Conservation (phyloP, 768 basidiomycete genomes). For the Lentinula sp. region DNA sequence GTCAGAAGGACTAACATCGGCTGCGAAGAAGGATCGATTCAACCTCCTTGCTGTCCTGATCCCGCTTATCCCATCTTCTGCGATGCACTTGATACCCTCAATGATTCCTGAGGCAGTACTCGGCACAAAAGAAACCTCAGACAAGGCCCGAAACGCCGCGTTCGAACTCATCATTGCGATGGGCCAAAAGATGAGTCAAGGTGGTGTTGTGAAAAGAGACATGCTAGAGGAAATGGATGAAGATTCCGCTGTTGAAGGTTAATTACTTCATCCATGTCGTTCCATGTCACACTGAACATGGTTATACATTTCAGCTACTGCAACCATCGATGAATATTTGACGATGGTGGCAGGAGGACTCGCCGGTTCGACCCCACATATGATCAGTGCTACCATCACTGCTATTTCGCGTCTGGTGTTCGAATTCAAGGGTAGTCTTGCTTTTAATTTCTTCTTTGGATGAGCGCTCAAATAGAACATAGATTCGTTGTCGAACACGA, state of each 20-base stretch:
- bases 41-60: conserved; percentile 67
- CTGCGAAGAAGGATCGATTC: conserved; percentile 94
- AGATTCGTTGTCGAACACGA: conserved; percentile 66
- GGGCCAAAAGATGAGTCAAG: conserved; percentile 86
- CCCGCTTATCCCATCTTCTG: conserved; percentile 56
- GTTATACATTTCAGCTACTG: conserved; percentile 36
- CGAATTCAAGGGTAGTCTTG: conserved; percentile 80
- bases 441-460: background rate
- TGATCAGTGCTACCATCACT: conserved; percentile 97
- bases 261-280: conserved; percentile 21
- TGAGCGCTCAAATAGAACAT: background rate
- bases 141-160: conserved; percentile 82
- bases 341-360: conserved; percentile 96
- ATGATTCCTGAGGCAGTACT: conserved; percentile 92
- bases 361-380: conserved; percentile 90
- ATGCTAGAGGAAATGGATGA: conserved; percentile 84
- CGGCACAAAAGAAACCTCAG: conserved; percentile 95
- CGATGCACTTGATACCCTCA: conserved; percentile 80
- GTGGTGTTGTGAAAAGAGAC: conserved; percentile 74
- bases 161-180: conserved; percentile 88
- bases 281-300: conserved; percentile 9
- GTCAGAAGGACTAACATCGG: conserved; percentile 61
- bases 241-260: conserved; percentile 44
- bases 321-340: conserved; percentile 86
- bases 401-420: conserved; percentile 91